phyloP scores from a whole-genome alignment of 208 protist genomes.

The Trypanosoma congolense region DNA sequence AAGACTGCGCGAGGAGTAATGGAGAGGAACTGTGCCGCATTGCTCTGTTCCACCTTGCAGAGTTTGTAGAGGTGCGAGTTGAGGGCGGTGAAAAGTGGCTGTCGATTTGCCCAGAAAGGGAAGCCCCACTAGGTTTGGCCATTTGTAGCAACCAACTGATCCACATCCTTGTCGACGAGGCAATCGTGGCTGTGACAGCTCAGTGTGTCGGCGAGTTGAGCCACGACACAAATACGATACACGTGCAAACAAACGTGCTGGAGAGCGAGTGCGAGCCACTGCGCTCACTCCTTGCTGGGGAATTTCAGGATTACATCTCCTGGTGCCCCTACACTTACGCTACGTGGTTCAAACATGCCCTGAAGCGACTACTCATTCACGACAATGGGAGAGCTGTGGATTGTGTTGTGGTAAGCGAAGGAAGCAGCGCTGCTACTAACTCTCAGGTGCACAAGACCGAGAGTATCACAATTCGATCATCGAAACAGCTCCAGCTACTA shows the following conservation, averaged over 20 bases:
- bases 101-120: conserved; percentile 27
- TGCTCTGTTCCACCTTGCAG: conserved; percentile 32
- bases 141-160: conserved; percentile 87
- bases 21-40: conserved; percentile 24
- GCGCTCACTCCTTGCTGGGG: conserved; percentile 46
- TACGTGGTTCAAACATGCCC: conserved; percentile 59
- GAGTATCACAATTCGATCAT: conserved; percentile 1
- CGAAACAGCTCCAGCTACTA: conserved; percentile 2
- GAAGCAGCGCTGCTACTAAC: conserved; percentile 11
- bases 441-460: background rate
- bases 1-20: conserved; percentile 27
- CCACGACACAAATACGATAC: conserved; percentile 3
- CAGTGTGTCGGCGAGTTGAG: conserved; percentile 27
- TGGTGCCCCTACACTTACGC: conserved; percentile 44
- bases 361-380: conserved; percentile 32
- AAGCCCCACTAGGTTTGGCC: conserved; percentile 45
- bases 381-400: conserved; percentile 2
- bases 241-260: conserved; percentile 35
- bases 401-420: no score
- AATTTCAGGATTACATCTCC: conserved; percentile 71
- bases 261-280: conserved; percentile 40
- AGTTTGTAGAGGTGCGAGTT: conserved; percentile 34
- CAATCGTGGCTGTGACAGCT: conserved; percentile 55
- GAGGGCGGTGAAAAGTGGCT: conserved; percentile 14
- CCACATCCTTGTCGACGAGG: conserved; percentile 82